Conservation (phyloP, 2,329 filamentous ascomycete genomes). For the Chrysoporthe puriensis region DNA sequence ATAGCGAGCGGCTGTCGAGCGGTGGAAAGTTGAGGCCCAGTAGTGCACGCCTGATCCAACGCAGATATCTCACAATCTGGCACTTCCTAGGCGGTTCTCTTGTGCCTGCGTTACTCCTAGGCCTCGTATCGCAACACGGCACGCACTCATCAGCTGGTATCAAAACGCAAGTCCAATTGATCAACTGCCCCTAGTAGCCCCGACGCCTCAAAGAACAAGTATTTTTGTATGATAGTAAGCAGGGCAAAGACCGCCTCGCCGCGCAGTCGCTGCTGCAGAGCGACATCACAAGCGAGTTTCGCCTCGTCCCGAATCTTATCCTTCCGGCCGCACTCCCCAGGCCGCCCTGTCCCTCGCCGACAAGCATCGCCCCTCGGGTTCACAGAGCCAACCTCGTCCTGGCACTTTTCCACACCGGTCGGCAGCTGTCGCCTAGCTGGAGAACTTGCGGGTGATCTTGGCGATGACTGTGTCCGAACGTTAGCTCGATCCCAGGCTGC, state of each 20-base stretch:
- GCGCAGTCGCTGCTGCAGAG: conserved; percentile 24
- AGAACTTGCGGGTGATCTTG: conserved; percentile 91
- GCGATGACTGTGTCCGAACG: conserved; percentile 73
- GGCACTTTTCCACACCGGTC: background rate
- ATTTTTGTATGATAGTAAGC: conserved; percentile 1
- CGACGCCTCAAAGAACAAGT: conserved; percentile 9
- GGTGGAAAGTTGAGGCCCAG: background rate
- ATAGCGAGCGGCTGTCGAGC: background rate
- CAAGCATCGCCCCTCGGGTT: background rate
- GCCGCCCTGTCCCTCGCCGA: background rate
- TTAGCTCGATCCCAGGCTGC: conserved; percentile 26
- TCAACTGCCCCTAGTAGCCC: conserved; percentile 1
- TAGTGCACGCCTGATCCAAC: too few species aligned
- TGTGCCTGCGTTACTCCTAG: too few species aligned
- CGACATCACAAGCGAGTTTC: conserved; percentile 6
- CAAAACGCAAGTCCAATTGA: conserved; percentile 7
- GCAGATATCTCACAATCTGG: too few species aligned
- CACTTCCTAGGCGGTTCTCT: too few species aligned
- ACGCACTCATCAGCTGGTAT: background rate
- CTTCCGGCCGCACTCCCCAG: background rate
- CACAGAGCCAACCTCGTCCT: background rate
- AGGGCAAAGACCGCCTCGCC: conserved; percentile 6
- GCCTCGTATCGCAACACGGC: background rate
- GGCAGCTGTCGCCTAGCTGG: conserved; percentile 49
- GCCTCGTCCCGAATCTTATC: conserved; percentile 12